Evolutionary conservation across 1,139 yeast genomes (phyloP).

Genomic region (Pichia sorboxylosa): DNA sequence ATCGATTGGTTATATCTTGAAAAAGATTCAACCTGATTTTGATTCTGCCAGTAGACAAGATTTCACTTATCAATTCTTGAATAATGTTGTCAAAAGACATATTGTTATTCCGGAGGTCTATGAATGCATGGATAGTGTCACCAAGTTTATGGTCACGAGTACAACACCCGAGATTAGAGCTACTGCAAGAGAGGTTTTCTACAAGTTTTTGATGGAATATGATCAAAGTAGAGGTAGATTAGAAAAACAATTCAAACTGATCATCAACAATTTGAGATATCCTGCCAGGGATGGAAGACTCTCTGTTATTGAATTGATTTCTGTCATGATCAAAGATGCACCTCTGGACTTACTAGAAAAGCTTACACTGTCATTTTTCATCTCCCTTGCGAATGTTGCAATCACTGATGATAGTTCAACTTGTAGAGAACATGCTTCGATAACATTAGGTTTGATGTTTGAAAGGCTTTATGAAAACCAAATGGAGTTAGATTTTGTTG

Average conservation of each 20-base stretch:
- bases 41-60: conserved; percentile 89
- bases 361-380: conserved; percentile 66
- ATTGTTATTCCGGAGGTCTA: conserved; percentile 79
- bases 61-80: conserved; percentile 72
- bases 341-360: conserved; percentile 50
- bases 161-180: conserved; percentile 78
- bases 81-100: conserved; percentile 62
- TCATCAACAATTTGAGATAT: conserved; percentile 75
- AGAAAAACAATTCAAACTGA: conserved; percentile 70
- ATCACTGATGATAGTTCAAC: conserved; percentile 70
- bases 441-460: conserved; percentile 47
- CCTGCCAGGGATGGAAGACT: conserved; percentile 82
- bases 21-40: conserved; percentile 75
- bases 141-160: conserved; percentile 82
- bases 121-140: conserved; percentile 73
- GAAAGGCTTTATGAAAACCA: conserved; percentile 30
- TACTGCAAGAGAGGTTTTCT: conserved; percentile 73
- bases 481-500: conserved; percentile 34
- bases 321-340: conserved; percentile 56
- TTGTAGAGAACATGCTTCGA: conserved; percentile 78
- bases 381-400: conserved; percentile 66
- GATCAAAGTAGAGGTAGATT: conserved; percentile 86
- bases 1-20: conserved; percentile 64
- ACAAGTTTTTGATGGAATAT: conserved; percentile 82
- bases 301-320: conserved; percentile 81